A percentile compares a stretch with the other conserved stretches of the same genome.
Evolutionary conservation across 441 rosid species (phyloP).

Genomic region (Croton laevigatus): DNA sequence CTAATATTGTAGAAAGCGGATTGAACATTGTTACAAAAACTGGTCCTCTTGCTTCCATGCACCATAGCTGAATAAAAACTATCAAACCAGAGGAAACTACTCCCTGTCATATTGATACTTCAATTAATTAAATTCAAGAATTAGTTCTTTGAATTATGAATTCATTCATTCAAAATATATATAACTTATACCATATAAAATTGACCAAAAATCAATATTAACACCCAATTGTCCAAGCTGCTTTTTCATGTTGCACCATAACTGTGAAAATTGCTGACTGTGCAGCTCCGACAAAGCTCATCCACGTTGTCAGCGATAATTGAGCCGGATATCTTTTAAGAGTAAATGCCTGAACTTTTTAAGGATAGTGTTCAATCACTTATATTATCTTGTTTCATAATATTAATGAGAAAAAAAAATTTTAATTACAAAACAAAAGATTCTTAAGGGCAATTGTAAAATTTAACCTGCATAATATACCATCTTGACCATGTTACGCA

Average conservation of each 20-base stretch:
- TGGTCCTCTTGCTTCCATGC: constrained; percentile 59
- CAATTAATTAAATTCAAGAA: neutral
- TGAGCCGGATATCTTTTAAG: constrained; percentile 62
- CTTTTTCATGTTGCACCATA: constrained; percentile 38
- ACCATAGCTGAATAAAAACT: constrained; percentile 49
- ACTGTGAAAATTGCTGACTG: constrained; percentile 61
- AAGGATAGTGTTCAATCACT: neutral
- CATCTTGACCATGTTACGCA: constrained; percentile 57
- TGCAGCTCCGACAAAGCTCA: constrained; percentile 52
- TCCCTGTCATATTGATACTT: constrained; percentile 39
- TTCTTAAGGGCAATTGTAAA: too few species aligned
- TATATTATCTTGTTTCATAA: too few species aligned
- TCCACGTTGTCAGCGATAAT: constrained; percentile 66
- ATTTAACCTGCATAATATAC: constrained; percentile 64
- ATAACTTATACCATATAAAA: constrained; percentile 51
- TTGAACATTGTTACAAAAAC: constrained; percentile 72
- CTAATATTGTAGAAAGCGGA: constrained; percentile 53
- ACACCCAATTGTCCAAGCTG: constrained; percentile 56
- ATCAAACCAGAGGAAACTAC: constrained; percentile 50
- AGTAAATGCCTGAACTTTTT: constrained; percentile 57
- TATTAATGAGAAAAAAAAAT: too few species aligned
- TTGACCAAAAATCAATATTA: constrained; percentile 58
- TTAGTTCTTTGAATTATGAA: neutral
- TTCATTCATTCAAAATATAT: neutral
- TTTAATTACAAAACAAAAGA: too few species aligned